Evolutionary conservation across 345 rosid genomes (phyloP).

Genomic region (Orychophragmus violaceus): DNA sequence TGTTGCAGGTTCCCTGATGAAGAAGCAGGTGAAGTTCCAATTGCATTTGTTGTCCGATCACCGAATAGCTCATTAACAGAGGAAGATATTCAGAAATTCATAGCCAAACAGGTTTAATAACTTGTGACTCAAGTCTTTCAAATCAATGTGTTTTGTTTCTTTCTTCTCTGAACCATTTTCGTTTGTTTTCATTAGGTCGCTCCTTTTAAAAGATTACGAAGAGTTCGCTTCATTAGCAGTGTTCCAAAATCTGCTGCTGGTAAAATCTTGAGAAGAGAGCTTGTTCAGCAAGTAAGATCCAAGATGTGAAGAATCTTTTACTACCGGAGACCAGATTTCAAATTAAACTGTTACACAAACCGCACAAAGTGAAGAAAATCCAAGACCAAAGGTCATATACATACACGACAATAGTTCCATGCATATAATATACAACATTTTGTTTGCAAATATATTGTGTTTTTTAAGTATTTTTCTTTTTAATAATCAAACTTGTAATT

Average conservation of each 20-base stretch:
- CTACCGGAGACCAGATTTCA: background rate
- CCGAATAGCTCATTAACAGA: slow-evolving; percentile 60
- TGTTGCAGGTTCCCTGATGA: slow-evolving; percentile 69
- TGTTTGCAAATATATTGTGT: too few relatives aligned
- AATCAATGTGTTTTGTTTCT: background rate
- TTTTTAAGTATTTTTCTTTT: too few relatives aligned
- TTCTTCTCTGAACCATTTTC: background rate
- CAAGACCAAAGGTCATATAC: background rate
- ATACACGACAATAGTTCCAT: too few relatives aligned
- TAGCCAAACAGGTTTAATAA: slow-evolving; percentile 62
- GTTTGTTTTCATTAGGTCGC: slow-evolving; percentile 54
- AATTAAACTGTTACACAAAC: background rate
- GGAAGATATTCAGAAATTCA: slow-evolving; percentile 54
- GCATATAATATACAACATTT: too few relatives aligned
- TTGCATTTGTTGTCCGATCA: slow-evolving; percentile 71
- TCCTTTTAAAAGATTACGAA: slow-evolving; percentile 64
- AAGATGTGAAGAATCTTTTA: slow-evolving; percentile 41
- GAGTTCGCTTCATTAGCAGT: slow-evolving; percentile 52
- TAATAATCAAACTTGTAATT: too few relatives aligned
- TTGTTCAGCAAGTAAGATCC: slow-evolving; percentile 54
- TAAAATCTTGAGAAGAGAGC: slow-evolving; percentile 79
- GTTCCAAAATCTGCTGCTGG: slow-evolving; percentile 86
- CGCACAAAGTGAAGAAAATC: background rate
- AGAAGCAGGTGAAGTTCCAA: slow-evolving; percentile 93
- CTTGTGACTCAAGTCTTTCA: background rate